These are phyloP conservation scores for Neostapfia colusana DNA, from an alignment of 176 grass and related monocot species.

Conservation along the genomic window DNA sequence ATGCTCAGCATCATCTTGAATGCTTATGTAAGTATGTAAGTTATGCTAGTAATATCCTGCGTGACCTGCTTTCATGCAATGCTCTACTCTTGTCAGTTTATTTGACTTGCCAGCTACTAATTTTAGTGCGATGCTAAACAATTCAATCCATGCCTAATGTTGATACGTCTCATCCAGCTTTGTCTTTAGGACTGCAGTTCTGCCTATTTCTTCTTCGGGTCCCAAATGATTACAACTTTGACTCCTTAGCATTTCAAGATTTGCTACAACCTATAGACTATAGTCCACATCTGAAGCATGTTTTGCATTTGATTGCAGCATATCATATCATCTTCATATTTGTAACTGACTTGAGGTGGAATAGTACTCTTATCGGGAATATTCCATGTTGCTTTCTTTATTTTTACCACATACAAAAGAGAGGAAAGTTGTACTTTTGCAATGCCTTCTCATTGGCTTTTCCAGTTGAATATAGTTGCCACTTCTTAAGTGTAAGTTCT, in stretches of 20 bases:
- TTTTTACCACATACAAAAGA: not conserved
- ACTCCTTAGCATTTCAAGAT: slow-evolving; percentile 7
- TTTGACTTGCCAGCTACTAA: not conserved
- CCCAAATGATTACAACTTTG: not conserved
- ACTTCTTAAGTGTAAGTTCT: too few relatives aligned
- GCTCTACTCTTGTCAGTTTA: not conserved
- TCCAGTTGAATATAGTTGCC: not conserved
- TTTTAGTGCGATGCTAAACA: not conserved
- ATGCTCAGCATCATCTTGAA: slow-evolving; percentile 10
- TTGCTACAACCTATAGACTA: not conserved
- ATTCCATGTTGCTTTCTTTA: slow-evolving; percentile 24
- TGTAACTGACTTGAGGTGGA: slow-evolving; percentile 5
- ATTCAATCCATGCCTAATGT: not conserved
- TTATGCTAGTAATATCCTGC: slow-evolving; percentile 1
- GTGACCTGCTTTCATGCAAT: slow-evolving; percentile 30
- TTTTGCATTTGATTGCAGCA: slow-evolving; percentile 13
- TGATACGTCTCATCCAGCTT: not conserved
- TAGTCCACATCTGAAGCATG: not conserved
- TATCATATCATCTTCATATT: too few relatives aligned
- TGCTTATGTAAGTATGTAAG: slow-evolving; percentile 32
- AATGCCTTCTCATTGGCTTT: too few relatives aligned
- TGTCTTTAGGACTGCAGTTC: not conserved
- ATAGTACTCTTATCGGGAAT: not conserved
- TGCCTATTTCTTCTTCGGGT: not conserved
- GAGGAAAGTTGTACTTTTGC: not conserved